Evolutionary conservation across 805 yeast genomes (phyloP).

Genomic region (Saccharomycopsis guyanensis): DNA sequence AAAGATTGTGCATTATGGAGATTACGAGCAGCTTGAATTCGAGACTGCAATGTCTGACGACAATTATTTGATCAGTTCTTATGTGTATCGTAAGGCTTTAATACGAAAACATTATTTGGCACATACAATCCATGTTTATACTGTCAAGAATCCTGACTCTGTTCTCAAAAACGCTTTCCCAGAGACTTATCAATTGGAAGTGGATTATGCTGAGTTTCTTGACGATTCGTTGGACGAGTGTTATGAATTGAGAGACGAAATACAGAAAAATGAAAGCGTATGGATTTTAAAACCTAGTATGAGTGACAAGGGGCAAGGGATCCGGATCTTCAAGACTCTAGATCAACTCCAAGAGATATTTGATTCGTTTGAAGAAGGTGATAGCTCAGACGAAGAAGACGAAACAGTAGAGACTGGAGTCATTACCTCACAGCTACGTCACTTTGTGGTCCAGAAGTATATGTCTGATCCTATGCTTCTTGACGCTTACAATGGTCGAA

Average conservation of each 20-base stretch:
- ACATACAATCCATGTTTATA: conserved; percentile 70
- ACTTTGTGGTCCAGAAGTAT: conserved; percentile 86
- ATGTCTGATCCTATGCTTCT: conserved; percentile 60
- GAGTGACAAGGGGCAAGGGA: conserved; percentile 97
- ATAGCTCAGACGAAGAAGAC: conserved; percentile 52
- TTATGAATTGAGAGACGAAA: conserved; percentile 76
- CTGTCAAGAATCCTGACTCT: conserved; percentile 67
- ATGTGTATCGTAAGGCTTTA: conserved; percentile 81
- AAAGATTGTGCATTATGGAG: conserved; percentile 70
- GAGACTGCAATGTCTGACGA: conserved; percentile 41
- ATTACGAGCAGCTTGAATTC: conserved; percentile 80
- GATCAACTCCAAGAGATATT: conserved; percentile 78
- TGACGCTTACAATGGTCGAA: conserved; percentile 50
- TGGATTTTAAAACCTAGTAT: conserved; percentile 95
- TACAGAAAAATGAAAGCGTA: conserved; percentile 44
- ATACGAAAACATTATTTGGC: conserved; percentile 86
- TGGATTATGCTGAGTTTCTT: conserved; percentile 92
- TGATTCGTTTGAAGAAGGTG: conserved; percentile 77
- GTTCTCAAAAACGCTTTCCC: conserved; percentile 58
- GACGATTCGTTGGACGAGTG: conserved; percentile 92
- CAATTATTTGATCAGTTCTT: conserved; percentile 65
- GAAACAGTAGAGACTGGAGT: conserved; percentile 51
- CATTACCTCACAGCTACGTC: conserved; percentile 80
- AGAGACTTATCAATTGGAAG: conserved; percentile 69
- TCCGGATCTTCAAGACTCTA: conserved; percentile 68